A percentile compares a stretch with the other conserved stretches of the same genome.
phyloP scores from a whole-genome alignment of 371 early-diverging fungal species.

The Lichtheimia hyalospora region DNA sequence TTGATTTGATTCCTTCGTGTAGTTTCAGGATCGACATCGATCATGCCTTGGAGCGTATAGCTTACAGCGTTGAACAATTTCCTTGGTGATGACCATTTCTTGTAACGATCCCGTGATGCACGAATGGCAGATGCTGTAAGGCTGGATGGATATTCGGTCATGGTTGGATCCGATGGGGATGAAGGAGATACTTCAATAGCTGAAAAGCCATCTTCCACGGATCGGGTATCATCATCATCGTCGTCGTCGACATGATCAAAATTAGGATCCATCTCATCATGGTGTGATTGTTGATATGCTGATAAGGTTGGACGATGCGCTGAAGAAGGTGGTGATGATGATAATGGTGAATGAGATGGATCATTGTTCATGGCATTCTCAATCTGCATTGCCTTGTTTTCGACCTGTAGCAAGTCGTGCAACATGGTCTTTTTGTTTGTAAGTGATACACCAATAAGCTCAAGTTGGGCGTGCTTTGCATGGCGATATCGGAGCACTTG shows the following conservation, averaged over 20 bases:
- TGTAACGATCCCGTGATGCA: constrained; percentile 38
- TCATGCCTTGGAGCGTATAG: constrained; percentile 79
- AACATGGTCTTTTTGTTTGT: constrained; percentile 64
- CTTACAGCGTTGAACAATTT: constrained; percentile 63
- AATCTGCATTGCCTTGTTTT: constrained; percentile 28
- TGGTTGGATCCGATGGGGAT: constrained; percentile 5
- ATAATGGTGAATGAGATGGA: neutral
- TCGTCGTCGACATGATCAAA: constrained; percentile 5
- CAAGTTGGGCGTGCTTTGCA: constrained; percentile 81
- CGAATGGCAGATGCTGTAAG: constrained; percentile 36
- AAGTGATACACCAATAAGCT: constrained; percentile 68
- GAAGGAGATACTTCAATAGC: constrained; percentile 19
- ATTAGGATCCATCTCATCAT: neutral
- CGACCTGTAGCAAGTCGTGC: constrained; percentile 68
- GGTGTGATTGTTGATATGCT: neutral
- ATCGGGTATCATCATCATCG: constrained; percentile 31
- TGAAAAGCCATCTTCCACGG: constrained; percentile 43
- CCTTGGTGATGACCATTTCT: constrained; percentile 47
- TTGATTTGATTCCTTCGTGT: constrained; percentile 83
- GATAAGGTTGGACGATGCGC: neutral
- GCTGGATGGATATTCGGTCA: constrained; percentile 28
- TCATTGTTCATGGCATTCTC: constrained; percentile 56
- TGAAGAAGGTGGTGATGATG: no score
- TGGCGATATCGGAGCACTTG: constrained; percentile 78
- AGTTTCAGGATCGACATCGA: constrained; percentile 91